Evolutionary conservation across 73 alveolate genomes (phyloP), one percentile per base, ranked within the genome.

Genomic region (Effrenium voratum): DNA sequence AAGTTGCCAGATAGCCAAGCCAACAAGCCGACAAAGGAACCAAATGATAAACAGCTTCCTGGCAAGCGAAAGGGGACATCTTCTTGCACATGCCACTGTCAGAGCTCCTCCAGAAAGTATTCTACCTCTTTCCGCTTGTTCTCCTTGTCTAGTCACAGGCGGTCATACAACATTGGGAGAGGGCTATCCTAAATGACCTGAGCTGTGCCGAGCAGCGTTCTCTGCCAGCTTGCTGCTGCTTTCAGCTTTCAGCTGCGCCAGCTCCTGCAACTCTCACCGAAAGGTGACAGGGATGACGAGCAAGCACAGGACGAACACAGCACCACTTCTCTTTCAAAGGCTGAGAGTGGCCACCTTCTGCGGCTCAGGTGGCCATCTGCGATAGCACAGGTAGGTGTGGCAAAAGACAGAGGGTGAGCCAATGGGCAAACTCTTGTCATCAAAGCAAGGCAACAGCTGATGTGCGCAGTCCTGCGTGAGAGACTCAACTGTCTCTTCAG

Each of bases 41-140:
- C 8, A 15, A 2, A 4, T 76, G 86, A 12, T 76, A 28, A 15
- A 28, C 86, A 12, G 28, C 86, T 40, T 57, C 32, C 28, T 5
- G 12, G 12, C 80, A n/a, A 34, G 12, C 24, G 16, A 19, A 52
- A 52, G 19, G 19, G 63, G 63, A 52, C 8, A 52, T 12, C 24
- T 68, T 26, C 34, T 76, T 43, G 40, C 86, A 30, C 12, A 38
- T 38, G 19, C 68, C 43, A n/a, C n/a, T n/a, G n/a, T n/a, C n/a
- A n/a, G n/a, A n/a, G n/a, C 45, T 79, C 91, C 91, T 81, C 91
- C 34, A 81, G 34, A 49, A 47, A 72, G 72, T 47, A 81, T 47
- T 81, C 91, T 46, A 81, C 49, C 91, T 81, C 91, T 24, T 81
- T 81, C 91, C 91, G 6, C 49, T 59, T 57, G 91, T 47, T 81